phyloP scores from a whole-genome alignment of 306 rosid genomes.

The Alnus rubra region DNA sequence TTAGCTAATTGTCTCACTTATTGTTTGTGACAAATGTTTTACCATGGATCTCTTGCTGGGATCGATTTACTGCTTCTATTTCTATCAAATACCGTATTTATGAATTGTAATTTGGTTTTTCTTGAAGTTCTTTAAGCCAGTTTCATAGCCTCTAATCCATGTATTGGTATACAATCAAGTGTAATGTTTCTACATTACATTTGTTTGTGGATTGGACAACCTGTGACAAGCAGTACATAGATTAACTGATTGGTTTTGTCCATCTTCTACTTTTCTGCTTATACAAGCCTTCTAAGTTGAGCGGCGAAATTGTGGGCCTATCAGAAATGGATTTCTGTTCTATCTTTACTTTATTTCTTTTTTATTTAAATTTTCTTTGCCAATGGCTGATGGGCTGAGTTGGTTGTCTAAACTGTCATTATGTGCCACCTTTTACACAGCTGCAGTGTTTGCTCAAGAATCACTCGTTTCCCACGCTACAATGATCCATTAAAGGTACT shows the following conservation, averaged over 20 bases:
- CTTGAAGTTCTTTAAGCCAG: background rate
- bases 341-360: background rate
- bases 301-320: background rate
- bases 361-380: constrained; percentile 4
- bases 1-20: background rate
- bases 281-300: background rate
- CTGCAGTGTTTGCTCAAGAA: constrained; percentile 54
- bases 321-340: constrained; percentile 11
- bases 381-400: constrained; percentile 7
- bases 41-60: background rate
- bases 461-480: constrained; percentile 89
- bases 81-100: background rate
- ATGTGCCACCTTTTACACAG: constrained; percentile 43
- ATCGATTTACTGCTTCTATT: background rate
- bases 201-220: background rate
- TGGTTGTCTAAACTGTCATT: constrained; percentile 10
- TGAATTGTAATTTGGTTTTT: background rate
- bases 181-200: background rate
- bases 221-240: background rate
- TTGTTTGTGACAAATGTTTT: background rate
- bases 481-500: constrained; percentile 83
- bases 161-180: background rate
- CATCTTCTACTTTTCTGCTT: constrained; percentile 11
- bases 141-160: background rate
- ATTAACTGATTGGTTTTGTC: background rate